Conservation (phyloP, 257 asterid genomes). For the Anisodus tanguticus region DNA sequence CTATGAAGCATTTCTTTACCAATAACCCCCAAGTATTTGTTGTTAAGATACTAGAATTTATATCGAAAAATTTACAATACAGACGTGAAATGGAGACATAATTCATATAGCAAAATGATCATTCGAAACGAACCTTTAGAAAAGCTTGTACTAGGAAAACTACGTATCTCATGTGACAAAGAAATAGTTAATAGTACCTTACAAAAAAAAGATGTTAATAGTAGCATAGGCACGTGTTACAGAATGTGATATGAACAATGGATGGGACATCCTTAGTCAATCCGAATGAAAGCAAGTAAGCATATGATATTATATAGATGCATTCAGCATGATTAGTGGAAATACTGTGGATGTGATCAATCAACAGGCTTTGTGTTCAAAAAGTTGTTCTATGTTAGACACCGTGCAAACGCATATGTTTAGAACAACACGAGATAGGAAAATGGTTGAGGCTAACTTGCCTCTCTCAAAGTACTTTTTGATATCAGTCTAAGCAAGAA, state of each 20-base stretch:
- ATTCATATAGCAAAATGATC: not conserved
- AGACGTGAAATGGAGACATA: not conserved
- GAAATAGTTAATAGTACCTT: not conserved
- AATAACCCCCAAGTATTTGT: not conserved
- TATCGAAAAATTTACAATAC: not conserved
- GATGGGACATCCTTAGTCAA: not conserved
- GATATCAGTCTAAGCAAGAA: not conserved
- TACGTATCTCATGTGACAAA: not conserved
- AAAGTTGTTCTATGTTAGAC: not conserved
- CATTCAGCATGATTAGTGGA: not conserved
- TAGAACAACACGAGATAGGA: not conserved
- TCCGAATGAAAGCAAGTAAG: not conserved
- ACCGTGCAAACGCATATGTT: not conserved
- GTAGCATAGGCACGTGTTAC: not conserved
- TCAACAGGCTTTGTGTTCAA: not conserved
- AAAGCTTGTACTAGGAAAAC: not conserved
- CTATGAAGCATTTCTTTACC: not conserved
- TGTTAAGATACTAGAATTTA: constrained; percentile 1
- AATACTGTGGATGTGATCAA: not conserved
- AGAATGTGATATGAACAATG: not conserved
- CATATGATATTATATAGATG: not conserved
- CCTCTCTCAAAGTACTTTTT: not conserved
- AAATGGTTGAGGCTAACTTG: not conserved
- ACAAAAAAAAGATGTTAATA: too few relatives aligned
- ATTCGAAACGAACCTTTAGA: not conserved